These are phyloP conservation scores for Phialophora chinensis DNA, from an alignment of 2,329 filamentous ascomycete genomes.

Conservation along the genomic window DNA sequence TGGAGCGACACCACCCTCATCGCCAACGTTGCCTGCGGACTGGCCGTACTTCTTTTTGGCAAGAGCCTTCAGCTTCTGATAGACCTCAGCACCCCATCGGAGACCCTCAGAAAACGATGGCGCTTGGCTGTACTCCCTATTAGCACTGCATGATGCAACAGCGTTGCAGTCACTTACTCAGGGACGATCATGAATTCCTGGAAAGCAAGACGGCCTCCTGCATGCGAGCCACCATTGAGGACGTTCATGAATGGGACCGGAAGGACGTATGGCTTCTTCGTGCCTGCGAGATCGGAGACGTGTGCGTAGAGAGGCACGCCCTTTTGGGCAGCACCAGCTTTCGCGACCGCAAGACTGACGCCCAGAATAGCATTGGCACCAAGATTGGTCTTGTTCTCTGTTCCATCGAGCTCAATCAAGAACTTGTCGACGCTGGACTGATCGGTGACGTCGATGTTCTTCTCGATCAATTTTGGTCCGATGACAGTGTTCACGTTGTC, in stretches of 20 bases:
- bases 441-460: conserved; percentile 83
- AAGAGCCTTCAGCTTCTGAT: conserved; percentile 94
- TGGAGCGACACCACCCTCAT: conserved; percentile 98
- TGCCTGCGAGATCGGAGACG: conserved; percentile 84
- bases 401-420: conserved; percentile 79
- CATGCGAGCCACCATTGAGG: conserved; percentile 92
- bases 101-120: conserved; percentile 94
- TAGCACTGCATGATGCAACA: conserved; percentile 21
- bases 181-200: conserved; percentile 97
- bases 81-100: conserved; percentile 95
- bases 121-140: conserved; percentile 64
- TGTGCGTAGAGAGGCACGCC: conserved; percentile 85
- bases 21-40: conserved; percentile 97
- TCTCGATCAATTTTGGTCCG: conserved; percentile 80
- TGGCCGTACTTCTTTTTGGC: conserved; percentile 99
- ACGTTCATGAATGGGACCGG: conserved; percentile 95
- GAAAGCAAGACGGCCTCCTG: conserved; percentile 92
- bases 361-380: conserved; percentile 67
- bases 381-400: conserved; percentile 63
- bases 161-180: conserved; percentile 58
- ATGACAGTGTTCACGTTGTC: conserved; percentile 84
- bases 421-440: conserved; percentile 83
- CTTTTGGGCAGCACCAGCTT: conserved; percentile 89
- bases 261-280: conserved; percentile 89
- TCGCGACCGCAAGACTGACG: conserved; percentile 69